phyloP scores from a whole-genome alignment of 768 basidiomycete genomes.

The Cyathus striatus region DNA sequence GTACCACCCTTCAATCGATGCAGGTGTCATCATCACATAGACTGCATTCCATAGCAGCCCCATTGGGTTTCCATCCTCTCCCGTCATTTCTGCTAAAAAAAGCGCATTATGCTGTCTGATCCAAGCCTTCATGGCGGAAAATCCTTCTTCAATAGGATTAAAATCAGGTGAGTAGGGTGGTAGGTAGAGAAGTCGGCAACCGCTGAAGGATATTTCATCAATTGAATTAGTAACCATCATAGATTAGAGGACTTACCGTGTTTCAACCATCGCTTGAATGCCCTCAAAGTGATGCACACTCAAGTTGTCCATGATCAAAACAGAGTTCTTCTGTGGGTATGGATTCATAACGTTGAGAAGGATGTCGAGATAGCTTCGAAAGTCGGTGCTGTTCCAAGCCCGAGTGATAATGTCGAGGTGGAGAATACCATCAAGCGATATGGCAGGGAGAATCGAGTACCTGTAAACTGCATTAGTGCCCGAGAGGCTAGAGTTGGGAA shows the following conservation, averaged over 20 bases:
- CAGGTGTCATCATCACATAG: not conserved
- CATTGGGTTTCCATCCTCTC: too few species aligned
- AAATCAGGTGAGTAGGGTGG: constrained; percentile 29
- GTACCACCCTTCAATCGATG: not conserved
- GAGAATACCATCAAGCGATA: constrained; percentile 24
- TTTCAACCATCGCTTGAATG: constrained; percentile 15
- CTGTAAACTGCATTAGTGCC: constrained; percentile 16
- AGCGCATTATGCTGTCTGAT: constrained; percentile 8
- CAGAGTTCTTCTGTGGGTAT: too few species aligned
- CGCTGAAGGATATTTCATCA: constrained; percentile 6
- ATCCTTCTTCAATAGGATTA: constrained; percentile 24
- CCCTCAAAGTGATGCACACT: too few species aligned
- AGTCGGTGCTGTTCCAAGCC: constrained; percentile 18
- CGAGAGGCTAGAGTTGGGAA: constrained; percentile 5
- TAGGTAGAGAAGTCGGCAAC: constrained; percentile 16
- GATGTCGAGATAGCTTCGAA: constrained; percentile 12
- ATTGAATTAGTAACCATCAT: not conserved
- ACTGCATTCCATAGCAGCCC: not conserved
- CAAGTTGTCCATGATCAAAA: constrained; percentile 30
- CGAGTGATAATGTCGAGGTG: constrained; percentile 18
- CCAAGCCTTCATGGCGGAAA: constrained; percentile 19
- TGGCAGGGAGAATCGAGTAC: constrained; percentile 25
- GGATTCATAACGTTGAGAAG: constrained; percentile 25
- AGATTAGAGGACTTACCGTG: constrained; percentile 1
- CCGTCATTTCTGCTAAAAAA: constrained; percentile 6